phyloP scores from a whole-genome alignment of 495 filamentous ascomycete species.

The Aspergillus coremiiformis region DNA sequence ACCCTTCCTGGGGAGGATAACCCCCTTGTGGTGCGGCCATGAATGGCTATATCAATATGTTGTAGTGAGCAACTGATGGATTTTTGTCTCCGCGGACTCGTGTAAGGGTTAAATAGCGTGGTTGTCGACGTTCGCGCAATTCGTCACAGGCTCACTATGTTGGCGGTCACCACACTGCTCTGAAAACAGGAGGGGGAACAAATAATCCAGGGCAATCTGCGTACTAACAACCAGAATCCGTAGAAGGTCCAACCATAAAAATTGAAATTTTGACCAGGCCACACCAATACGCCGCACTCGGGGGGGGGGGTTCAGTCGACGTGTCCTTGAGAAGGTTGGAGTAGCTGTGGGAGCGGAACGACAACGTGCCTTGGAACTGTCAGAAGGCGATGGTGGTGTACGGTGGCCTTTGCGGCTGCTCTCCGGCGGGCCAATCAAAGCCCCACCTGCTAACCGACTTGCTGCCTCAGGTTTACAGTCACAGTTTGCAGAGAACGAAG shows the following conservation, averaged over 20 bases:
- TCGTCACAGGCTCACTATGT: conserved; percentile 17
- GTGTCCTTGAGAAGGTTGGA: conserved; percentile 1
- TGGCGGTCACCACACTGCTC: conserved; percentile 8
- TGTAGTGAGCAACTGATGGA: not conserved
- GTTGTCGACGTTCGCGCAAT: conserved; percentile 9
- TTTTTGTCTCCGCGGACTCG: conserved; percentile 2
- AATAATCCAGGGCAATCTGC: conserved; percentile 4
- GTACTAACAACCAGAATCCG: conserved; percentile 14
- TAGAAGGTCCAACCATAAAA: not conserved
- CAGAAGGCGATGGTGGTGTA: conserved; percentile 31
- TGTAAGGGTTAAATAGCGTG: not conserved
- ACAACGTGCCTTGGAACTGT: conserved; percentile 3
- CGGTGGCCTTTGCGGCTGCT: conserved; percentile 36
- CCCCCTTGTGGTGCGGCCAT: conserved; percentile 59
- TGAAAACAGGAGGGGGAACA: not conserved
- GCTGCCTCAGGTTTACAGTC: not conserved
- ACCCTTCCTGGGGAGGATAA: conserved; percentile 51
- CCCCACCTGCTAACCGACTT: conserved; percentile 13
- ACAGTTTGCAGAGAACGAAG: too few relatives aligned
- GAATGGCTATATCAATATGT: conserved; percentile 13
- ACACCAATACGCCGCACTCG: not conserved
- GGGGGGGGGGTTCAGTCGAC: not conserved
- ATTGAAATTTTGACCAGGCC: not conserved
- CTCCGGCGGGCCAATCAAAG: conserved; percentile 30
- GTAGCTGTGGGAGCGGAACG: conserved; percentile 7